Conservation (phyloP, 768 basidiomycete genomes). For the Tulasnella sp. region DNA sequence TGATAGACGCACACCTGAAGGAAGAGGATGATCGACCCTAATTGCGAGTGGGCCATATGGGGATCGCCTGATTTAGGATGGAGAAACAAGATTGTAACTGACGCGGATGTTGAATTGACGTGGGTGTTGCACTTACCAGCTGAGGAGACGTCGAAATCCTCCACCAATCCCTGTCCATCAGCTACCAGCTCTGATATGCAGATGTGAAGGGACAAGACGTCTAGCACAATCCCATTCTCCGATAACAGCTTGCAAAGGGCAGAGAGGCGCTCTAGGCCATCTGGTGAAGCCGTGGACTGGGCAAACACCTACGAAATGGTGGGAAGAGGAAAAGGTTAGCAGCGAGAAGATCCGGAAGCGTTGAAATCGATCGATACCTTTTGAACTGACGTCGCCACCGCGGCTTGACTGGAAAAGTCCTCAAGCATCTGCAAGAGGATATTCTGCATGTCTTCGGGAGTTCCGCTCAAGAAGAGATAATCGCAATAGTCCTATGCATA, state of each 20-base stretch:
- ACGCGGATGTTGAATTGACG: neutral
- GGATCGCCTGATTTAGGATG: slow-evolving; percentile 18
- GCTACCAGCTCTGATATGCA: slow-evolving; percentile 16
- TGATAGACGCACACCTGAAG: slow-evolving; percentile 27
- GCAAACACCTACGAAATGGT: neutral
- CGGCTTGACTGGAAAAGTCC: slow-evolving; percentile 12
- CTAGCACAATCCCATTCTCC: slow-evolving; percentile 9
- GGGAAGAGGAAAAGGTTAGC: neutral
- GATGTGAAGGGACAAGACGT: slow-evolving; percentile 30
- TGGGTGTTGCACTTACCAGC: slow-evolving; percentile 11
- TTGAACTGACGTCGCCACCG: slow-evolving; percentile 2
- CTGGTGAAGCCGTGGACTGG: neutral
- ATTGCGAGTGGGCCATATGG: slow-evolving; percentile 17
- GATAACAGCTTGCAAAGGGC: slow-evolving; percentile 9
- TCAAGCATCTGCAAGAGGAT: neutral
- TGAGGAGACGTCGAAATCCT: slow-evolving; percentile 17
- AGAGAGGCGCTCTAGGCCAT: slow-evolving; percentile 13
- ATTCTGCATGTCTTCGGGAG: neutral
- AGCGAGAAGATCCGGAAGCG: neutral
- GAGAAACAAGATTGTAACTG: neutral
- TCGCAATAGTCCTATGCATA: slow-evolving; percentile 19
- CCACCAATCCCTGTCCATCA: slow-evolving; percentile 10
- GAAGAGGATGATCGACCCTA: slow-evolving; percentile 29
- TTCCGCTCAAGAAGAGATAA: neutral
- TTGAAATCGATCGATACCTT: slow-evolving; percentile 2